These are phyloP conservation scores for Neurospora sp. DNA, from an alignment of 495 filamentous ascomycete species.

Conservation along the genomic window DNA sequence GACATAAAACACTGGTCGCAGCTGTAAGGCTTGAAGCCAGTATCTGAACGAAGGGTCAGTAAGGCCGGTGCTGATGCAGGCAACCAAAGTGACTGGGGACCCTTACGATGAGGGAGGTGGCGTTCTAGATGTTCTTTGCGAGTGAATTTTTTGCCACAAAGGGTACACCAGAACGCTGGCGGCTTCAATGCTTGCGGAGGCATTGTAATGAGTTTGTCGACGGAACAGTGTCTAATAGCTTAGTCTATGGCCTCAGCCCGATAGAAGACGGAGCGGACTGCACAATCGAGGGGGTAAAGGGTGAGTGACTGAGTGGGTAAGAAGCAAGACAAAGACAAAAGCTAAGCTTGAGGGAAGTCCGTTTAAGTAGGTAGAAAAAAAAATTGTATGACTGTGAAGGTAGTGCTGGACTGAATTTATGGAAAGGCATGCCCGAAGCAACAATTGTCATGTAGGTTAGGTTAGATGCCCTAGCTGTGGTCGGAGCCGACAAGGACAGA, in stretches of 20 bases:
- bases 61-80: background rate
- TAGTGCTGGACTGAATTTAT: background rate
- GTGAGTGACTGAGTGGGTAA: background rate
- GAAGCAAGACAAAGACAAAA: background rate
- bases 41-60: slow-evolving; percentile 39
- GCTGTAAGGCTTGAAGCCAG: slow-evolving; percentile 53
- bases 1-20: slow-evolving; percentile 50
- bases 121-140: slow-evolving; percentile 58
- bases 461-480: background rate
- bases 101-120: slow-evolving; percentile 52
- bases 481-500: background rate
- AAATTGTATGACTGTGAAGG: background rate
- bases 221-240: background rate
- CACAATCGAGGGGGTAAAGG: background rate
- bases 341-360: background rate
- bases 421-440: background rate
- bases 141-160: slow-evolving; percentile 55
- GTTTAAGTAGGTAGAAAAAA: background rate
- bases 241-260: background rate
- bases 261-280: background rate
- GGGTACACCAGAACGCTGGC: slow-evolving; percentile 41
- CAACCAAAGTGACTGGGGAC: background rate
- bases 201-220: background rate
- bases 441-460: background rate
- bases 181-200: background rate